Percentiles rank a stretch among this genome's conserved stretches.
phyloP scores from a whole-genome alignment of 108 stramenopile species.

The Cylindrotheca closterium region DNA sequence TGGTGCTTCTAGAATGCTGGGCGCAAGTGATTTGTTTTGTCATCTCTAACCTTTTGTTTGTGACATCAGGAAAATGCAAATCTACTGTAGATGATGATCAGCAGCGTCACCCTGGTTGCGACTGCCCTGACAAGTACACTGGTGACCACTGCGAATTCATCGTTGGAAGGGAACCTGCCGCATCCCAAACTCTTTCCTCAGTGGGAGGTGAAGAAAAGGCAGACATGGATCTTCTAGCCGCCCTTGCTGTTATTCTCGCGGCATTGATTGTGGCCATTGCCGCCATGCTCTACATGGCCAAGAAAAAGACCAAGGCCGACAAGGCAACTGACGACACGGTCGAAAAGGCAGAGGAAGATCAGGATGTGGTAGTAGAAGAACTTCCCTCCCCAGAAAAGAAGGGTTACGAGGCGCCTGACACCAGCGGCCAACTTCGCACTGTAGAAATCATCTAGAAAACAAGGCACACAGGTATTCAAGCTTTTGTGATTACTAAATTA shows the following conservation, averaged over 20 bases:
- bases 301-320: constrained; percentile 1
- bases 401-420: too few species aligned
- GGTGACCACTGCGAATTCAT: constrained; percentile 40
- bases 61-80: constrained; percentile 43
- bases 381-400: too few species aligned
- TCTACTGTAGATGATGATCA: constrained; percentile 20
- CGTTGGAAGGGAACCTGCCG: background rate
- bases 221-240: background rate
- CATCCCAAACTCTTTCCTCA: background rate
- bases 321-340: background rate
- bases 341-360: background rate
- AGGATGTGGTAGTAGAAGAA: too few species aligned
- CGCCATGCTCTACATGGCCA: background rate
- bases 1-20: too few species aligned
- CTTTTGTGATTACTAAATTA: too few species aligned
- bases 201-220: background rate
- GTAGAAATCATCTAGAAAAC: too few species aligned
- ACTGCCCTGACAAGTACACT: constrained; percentile 24
- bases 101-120: constrained; percentile 29
- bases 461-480: too few species aligned
- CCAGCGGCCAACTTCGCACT: too few species aligned
- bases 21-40: too few species aligned
- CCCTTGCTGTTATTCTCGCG: constrained; percentile 2
- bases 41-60: too few species aligned
- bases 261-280: constrained; percentile 1